Evolutionary conservation across 2,329 filamentous ascomycete species (phyloP).

Genomic region (Colletotrichum sp.): DNA sequence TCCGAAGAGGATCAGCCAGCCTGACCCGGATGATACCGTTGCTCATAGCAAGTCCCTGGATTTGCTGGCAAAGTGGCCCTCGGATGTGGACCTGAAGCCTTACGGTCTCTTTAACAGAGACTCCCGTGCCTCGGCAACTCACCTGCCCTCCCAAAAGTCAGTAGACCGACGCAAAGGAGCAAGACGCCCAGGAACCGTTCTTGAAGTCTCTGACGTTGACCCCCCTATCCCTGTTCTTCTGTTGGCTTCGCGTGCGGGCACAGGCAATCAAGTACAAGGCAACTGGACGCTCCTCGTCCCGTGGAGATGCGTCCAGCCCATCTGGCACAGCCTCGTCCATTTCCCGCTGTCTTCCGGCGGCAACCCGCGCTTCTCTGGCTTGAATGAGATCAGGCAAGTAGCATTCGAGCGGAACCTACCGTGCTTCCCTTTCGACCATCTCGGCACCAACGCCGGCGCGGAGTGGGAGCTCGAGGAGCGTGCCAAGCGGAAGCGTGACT

Average conservation of each 20-base stretch:
- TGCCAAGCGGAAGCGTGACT: slow-evolving; percentile 62
- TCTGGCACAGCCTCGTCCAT: slow-evolving; percentile 89
- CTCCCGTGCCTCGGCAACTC: slow-evolving; percentile 67
- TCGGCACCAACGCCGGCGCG: slow-evolving; percentile 79
- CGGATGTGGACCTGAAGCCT: slow-evolving; percentile 55
- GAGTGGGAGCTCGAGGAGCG: slow-evolving; percentile 77
- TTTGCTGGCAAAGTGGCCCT: slow-evolving; percentile 70
- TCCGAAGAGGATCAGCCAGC: slow-evolving; percentile 58
- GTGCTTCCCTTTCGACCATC: slow-evolving; percentile 88
- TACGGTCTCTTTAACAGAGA: slow-evolving; percentile 72
- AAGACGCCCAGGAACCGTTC: slow-evolving; percentile 65
- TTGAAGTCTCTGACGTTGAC: slow-evolving; percentile 64
- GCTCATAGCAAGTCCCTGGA: slow-evolving; percentile 55
- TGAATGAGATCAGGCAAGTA: slow-evolving; percentile 81
- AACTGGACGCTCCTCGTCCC: slow-evolving; percentile 86
- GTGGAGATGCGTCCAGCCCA: slow-evolving; percentile 84
- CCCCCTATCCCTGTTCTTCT: slow-evolving; percentile 80
- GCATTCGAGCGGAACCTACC: slow-evolving; percentile 78
- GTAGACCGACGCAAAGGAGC: slow-evolving; percentile 78
- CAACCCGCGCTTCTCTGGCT: slow-evolving; percentile 81
- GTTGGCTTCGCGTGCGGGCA: slow-evolving; percentile 60
- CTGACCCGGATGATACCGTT: slow-evolving; percentile 39
- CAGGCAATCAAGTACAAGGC: slow-evolving; percentile 60
- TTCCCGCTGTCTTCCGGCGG: slow-evolving; percentile 80
- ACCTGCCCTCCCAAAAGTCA: slow-evolving; percentile 76